phyloP scores from a whole-genome alignment of 1,284 basidiomycete species.

The Leccinum laetum region DNA sequence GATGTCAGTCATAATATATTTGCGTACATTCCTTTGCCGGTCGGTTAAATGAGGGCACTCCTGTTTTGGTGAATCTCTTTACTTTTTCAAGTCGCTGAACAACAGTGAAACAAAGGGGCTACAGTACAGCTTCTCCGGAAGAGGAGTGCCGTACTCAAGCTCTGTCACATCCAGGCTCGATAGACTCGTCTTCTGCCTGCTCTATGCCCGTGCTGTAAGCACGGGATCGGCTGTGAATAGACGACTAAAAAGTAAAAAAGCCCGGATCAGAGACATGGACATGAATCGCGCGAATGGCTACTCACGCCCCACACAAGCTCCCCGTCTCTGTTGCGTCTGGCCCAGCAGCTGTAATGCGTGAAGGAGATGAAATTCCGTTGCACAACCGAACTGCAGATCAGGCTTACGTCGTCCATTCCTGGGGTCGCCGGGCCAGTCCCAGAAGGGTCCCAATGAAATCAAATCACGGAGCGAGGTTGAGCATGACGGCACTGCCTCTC shows the following conservation, averaged over 20 bases:
- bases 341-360: slow-evolving; percentile 50
- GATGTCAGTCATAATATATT: too few relatives aligned
- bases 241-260: background rate
- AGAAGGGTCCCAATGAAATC: background rate
- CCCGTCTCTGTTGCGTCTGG: slow-evolving; percentile 67
- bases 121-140: slow-evolving; percentile 64
- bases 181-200: slow-evolving; percentile 60
- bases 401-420: slow-evolving; percentile 61
- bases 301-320: slow-evolving; percentile 81
- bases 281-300: slow-evolving; percentile 15
- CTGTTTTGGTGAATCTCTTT: too few relatives aligned
- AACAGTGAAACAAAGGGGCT: slow-evolving; percentile 53
- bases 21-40: too few relatives aligned
- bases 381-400: background rate
- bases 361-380: background rate
- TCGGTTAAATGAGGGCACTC: too few relatives aligned
- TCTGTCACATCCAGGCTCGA: slow-evolving; percentile 60
- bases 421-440: background rate
- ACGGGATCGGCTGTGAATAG: slow-evolving; percentile 64
- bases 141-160: slow-evolving; percentile 47
- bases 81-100: too few relatives aligned
- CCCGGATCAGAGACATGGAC: background rate
- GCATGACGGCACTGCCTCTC: slow-evolving; percentile 36
- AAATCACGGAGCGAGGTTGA: background rate
- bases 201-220: slow-evolving; percentile 62